Evolutionary conservation across 2,329 filamentous ascomycete genomes (phyloP), one percentile per base, ranked within the genome.

Genomic region (Knoxdaviesia proteae): DNA sequence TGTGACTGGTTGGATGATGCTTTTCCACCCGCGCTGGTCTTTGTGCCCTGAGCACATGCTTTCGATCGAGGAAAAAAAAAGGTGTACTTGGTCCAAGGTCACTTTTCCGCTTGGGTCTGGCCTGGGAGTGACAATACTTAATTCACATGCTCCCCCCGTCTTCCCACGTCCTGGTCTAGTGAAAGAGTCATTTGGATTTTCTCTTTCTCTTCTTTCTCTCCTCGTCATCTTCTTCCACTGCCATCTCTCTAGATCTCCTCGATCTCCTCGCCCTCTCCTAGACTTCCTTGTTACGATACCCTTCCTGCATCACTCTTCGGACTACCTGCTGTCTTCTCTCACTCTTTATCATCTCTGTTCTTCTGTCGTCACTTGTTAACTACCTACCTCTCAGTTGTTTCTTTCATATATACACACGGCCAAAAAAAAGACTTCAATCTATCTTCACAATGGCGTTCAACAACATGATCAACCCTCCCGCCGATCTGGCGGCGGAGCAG

Each of bases 391-490:
- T 20, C 20, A 20, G n/a, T 38, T n/a, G 6, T 37, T 9, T 39
- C 10, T 34, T 36, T 39, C 36, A 39, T 41, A 36, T 39, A 38
- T 29, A 39, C 36, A 42, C 40, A 47, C 43, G 39, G 38, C 33
- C 37, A 37, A 37, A 47, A 30, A 40, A 37, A 47, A 30, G 39
- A 29, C 32, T 42, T 31, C 38, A 30, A 32, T 30, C 33, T 30
- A 34, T 47, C 48, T 50, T 50, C 59, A 63, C 38, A 51, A 76
- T 76, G 71, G 70, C 71, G 48, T 61, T 68, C 50, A 69, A 70
- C 59, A 77, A 74, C 58, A 78, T 79, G 74, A 55, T 67, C 44
- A 71, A 66, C 56, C 56, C 62, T 50, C 63, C 70, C 47, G 62
- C 74, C 50, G 69, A 74, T 56, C 67, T 68, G 42, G 63, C 66